phyloP scores from a whole-genome alignment of 768 basidiomycete genomes.

The Sporobolomyces phaffii region DNA sequence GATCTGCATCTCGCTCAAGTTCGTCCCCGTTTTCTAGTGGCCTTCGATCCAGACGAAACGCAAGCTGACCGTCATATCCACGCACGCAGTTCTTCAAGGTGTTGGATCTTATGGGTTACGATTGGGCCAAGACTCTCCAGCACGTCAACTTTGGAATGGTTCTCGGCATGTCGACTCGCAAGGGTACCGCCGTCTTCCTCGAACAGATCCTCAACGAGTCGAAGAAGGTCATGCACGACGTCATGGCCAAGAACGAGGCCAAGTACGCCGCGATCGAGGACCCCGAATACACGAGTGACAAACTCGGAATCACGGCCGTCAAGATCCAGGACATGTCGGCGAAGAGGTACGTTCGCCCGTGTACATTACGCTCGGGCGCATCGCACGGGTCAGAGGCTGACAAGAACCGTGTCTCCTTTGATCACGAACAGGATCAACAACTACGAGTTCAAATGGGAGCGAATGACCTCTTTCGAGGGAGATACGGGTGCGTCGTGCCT shows the following conservation, averaged over 20 bases:
- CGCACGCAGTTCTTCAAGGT: slow-evolving; percentile 98
- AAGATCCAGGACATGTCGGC: slow-evolving; percentile 65
- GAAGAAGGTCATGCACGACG: slow-evolving; percentile 82
- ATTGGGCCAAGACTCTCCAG: slow-evolving; percentile 73
- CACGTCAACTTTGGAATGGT: slow-evolving; percentile 91
- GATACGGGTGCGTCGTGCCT: slow-evolving; percentile 60
- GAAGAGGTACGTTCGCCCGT: slow-evolving; percentile 8
- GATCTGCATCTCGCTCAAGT: slow-evolving; percentile 47
- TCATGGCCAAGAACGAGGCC: slow-evolving; percentile 89
- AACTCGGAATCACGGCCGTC: slow-evolving; percentile 89
- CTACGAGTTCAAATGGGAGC: slow-evolving; percentile 88
- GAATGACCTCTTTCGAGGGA: slow-evolving; percentile 92
- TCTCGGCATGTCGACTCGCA: slow-evolving; percentile 74
- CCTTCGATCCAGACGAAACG: not conserved
- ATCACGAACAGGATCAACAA: slow-evolving; percentile 68
- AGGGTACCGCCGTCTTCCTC: slow-evolving; percentile 77
- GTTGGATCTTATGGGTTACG: slow-evolving; percentile 77
- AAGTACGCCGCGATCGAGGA: slow-evolving; percentile 85
- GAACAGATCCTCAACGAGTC: slow-evolving; percentile 79
- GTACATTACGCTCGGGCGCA: no score
- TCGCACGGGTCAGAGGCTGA: no score
- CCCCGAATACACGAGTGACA: slow-evolving; percentile 67
- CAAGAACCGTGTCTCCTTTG: not conserved
- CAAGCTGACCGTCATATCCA: no score
- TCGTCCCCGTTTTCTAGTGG: not conserved